Evolutionary conservation across 495 filamentous ascomycete genomes (phyloP), one percentile per base, ranked within the genome.

Genomic region (Apodospora peruviana): DNA sequence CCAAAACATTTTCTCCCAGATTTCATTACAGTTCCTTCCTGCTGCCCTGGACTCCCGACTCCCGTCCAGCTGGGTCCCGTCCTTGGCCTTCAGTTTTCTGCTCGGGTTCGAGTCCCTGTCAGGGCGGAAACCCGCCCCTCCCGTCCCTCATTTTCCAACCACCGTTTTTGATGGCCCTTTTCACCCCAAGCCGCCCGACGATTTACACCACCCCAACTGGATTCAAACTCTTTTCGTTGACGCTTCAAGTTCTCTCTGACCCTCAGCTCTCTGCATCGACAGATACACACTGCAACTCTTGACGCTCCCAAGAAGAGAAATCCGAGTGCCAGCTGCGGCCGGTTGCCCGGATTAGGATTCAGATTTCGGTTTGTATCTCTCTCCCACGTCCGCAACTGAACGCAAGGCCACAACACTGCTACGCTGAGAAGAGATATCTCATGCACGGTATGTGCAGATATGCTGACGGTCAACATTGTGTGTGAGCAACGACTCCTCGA

Each of bases 391-490:
- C 27, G 27, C 9, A 38, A 38, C 36, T 7, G 7, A 38, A 12
- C 27, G 12, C 27, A 32, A 32, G 7, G 27, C 27, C 16, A 38
- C 16, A 9, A 18, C 27, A 32, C 27, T 38, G 8, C 16, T 18
- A 19, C 42, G 10, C 22, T 44, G 44, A 38, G 44, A 38, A 14
- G 36, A 16, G 22, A 7, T 20, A 35, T 38, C 18, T 29, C 42
- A 45, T 47, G 45, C 23, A 38, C 21, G 36, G 21, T 20, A 41
- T 40, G 24, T 40, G 36, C 45, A 32, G 12, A 18, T 20, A 14
- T 38, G 44, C 37, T 48, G 45, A 48, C 45, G 27, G 35, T 47
- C 21, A 22, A 45, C 8, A 47, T n/a, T 9, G 27, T 40, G 24
- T 40, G 27, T 38, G 44, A 47, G 20, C 44, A 29, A 23, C 45